Evolutionary conservation across 495 filamentous ascomycete species (phyloP), one percentile per base, ranked within the genome.

Genomic region (Podospora anserina): DNA sequence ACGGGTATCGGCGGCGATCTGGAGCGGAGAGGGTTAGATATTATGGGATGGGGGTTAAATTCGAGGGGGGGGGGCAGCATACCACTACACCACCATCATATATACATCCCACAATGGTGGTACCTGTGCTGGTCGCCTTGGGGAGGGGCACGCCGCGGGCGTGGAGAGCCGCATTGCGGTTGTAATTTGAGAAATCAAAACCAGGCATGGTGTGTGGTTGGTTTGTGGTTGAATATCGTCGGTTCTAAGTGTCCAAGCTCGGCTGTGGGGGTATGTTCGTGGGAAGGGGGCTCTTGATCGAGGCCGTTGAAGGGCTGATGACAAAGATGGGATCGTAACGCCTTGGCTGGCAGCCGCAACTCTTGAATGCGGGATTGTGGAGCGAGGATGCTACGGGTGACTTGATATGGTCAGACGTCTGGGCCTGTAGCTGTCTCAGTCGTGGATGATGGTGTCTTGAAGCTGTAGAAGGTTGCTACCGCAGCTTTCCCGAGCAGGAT

Each of bases 121-220:
- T 99, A 84, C 96, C 96, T 63, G 96, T 99, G 80, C 93, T 97
- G 66, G 96, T 99, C 65, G 96, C 96, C 84, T 97, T 97, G 68
- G 96, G 96, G 65, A 97, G 83, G 64, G 96, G 94, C 54, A 97
- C 88, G 62, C 96, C 96, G 81, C 88, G 89, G 75, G 93, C 92
- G 78, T 98, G 94, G 69, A 99, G 87, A 70, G 93, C 93, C 75
- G 89, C 88, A 87, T 99, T 99, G 83, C 96, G 92, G 84, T 96
- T 94, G 87, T 97, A 92, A 85, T 98, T 98, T 76, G 92, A 94
- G 86, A 99, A 99, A 83, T 98, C 95, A 86, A 99, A 97, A 85
- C 96, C 96, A 70, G 91, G 88, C 96, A 99, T 99, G 72, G 74
- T 88, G 32, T 30, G 30, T 60, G 34, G 56, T 27, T 62, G 27